Conservation (phyloP, 148 eudicot genomes). For the Rhododendron ferrugineum region DNA sequence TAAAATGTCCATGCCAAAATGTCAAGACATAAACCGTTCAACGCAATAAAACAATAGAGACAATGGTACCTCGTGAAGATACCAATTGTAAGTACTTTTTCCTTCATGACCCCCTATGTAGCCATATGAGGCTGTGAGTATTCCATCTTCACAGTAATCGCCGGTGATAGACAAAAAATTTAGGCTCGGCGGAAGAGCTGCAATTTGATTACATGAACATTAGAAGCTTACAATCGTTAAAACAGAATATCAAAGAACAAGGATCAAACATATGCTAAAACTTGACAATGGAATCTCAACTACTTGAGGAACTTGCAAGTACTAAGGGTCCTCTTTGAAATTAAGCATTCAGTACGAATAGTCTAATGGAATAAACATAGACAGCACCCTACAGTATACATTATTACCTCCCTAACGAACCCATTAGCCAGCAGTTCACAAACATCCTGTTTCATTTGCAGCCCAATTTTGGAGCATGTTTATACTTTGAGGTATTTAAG, state of each 20-base stretch:
- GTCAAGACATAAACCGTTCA: background rate
- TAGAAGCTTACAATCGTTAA: background rate
- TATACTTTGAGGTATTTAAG: background rate
- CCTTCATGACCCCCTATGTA: slow-evolving; percentile 99
- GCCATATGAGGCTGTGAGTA: slow-evolving; percentile 93
- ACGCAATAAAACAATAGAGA: background rate
- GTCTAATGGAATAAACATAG: background rate
- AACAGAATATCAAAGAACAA: slow-evolving; percentile 1
- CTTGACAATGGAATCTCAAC: background rate
- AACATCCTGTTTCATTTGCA: background rate
- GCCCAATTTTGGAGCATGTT: background rate
- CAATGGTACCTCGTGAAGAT: slow-evolving; percentile 74
- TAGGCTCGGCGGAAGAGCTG: slow-evolving; percentile 95
- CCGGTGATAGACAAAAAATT: slow-evolving; percentile 94
- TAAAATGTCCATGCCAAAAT: background rate
- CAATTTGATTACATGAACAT: slow-evolving; percentile 23
- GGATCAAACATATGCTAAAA: background rate
- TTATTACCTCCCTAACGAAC: background rate
- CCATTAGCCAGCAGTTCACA: background rate
- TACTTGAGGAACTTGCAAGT: background rate
- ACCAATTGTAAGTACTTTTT: slow-evolving; percentile 81
- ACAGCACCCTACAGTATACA: background rate
- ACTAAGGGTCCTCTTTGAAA: background rate
- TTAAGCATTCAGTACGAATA: background rate
- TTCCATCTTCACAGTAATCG: slow-evolving; percentile 79